Evolutionary conservation across 768 basidiomycete species (phyloP), one percentile per base, ranked within the genome.

Genomic region (Hypholoma fasciculare): DNA sequence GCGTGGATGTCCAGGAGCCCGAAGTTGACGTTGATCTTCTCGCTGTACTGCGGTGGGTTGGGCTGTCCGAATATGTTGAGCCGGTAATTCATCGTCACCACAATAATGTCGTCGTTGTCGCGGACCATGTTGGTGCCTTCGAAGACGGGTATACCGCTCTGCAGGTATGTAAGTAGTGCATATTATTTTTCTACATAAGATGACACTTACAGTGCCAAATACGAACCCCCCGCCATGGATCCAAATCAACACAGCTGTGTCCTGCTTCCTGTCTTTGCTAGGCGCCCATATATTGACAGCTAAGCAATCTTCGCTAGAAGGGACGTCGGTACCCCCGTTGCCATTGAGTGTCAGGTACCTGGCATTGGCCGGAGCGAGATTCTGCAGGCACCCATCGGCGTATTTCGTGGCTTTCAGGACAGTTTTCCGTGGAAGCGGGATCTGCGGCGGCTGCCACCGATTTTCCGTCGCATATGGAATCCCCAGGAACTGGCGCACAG

Each of bases 11-110:
- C 76, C 9, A 76, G 69, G 3, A 77, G 64, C 14, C 75, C 76
- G 61, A 76, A 77, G 53, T 78, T 78, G 49, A 74, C 72, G 2
- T 70, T 61, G 6, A 59, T 56, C 0, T 58, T 58, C 7, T 54
- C 54, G 27, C 56, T 63, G 23, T 57, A 57, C 52, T 77, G 75
- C 14, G 77, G 75, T 3, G 76, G 75, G 47, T 69, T 71, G 1
- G 77, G 77, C 54, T 71, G 72, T 2, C 76, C 75, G 52, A 78
- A 76, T n/a, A 77, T 72, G 48, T 76, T 77, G 12, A 70, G 56
- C 8, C 77, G 67, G 55, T 78, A 77, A 55, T 77, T 78, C 61
- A 76, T 71, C 0, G 71, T 68, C 7, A 77, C 74, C 23, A 75
- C 51, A 0, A 70, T 69, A 56, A 76, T 67, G 49, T 75, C 74